Base-by-base conservation (phyloP, 257 asterid genomes). In the Primulina huaijiensis region DNA sequence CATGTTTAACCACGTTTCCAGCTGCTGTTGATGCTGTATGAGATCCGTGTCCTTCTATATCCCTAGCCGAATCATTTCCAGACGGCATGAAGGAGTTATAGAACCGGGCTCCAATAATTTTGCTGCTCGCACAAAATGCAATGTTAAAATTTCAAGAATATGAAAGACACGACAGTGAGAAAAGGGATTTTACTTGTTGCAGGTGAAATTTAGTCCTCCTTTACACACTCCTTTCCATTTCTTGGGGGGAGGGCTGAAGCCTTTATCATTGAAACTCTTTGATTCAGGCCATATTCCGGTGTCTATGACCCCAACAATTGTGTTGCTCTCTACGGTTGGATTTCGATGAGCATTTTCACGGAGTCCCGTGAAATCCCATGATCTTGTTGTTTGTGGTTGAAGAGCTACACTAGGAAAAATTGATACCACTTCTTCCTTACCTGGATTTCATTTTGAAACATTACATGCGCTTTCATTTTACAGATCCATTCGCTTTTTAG, bases 21-120 rank as follows among this genome's bases (percentile, higher is more conserved):
- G 82, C 85, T 46, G 85, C 80, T 67, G 43, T 80, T 6, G 85
- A 80, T 33, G 85, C 85, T 1, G 85, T 77, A 57, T 80, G 85
- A 9, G 73, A 62, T 58, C 82, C 85, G 57, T 80, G 85, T 8
- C 85, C 85, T 1, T 2, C 23, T 2, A 5, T 10, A 5, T 80
- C 80, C 69, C 79, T 59, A 11, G 69, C 71, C 7, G 72, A 19
- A 2, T 12, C 55, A 43, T 5, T 43, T 1, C 0, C 19, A 0
- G 19, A 14, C 19, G 19, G 55, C 55, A 2, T 14, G 14, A 14
- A 3, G 3, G 16, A 0, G 31, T 19, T 23, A 17, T 81, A 81
- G 70, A n/a, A 67, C 10, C 84, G 75, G 0, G 84, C 89, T 29
- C 89, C 89, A 0, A 79, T 78, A 21, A 84, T 3, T 67, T 84